Evolutionary conservation across 768 basidiomycete species (phyloP), one percentile per base, ranked within the genome.

Genomic region (Galerina marginata): DNA sequence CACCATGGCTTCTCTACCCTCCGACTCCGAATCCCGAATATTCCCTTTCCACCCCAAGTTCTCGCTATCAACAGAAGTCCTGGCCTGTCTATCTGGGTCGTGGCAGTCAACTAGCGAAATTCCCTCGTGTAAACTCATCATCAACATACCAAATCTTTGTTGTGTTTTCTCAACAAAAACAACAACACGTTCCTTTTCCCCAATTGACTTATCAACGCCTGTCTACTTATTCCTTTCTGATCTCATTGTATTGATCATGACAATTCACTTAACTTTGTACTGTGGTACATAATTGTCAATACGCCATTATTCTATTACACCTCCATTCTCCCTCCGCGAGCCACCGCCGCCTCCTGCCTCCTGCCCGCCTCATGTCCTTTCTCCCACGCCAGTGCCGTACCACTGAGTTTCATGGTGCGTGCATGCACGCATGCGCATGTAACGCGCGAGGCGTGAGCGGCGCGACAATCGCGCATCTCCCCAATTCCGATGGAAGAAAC

Each of bases 61-160:
- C 20, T 20, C 29, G 7, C 5, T 5, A 33, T 33, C 29, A 33
- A 33, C 48, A 14, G 15, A 15, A 9, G 14, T 20, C 20, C 20
- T 39, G 53, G 23, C 40, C 23, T 36, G 40, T 25, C 44, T 43
- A 3, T 29, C 42, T 47, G 11, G n/a, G 20, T 20, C 20, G 20
- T 37, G 29, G 39, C 36, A 38, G 46, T 20, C 53, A 14, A 54
- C 53, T 54, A 25, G 53, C 53, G 53, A 29, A 43, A 29, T 43
- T 44, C 53, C 53, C 53, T 54, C 53, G 53, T 45, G 43, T 52
- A 54, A 26, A 14, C n/a, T 38, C 50, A 52, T 52, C 20, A 20
- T 20, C 20, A 20, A 1, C 20, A 20, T 20, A 20, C 20, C 20
- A 20, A 20, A 20, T 20, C 20, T 20, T 20, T 40, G 9, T 42